Conservation (phyloP, 164 flowering plant species). For the Warburgia ugandensis region DNA sequence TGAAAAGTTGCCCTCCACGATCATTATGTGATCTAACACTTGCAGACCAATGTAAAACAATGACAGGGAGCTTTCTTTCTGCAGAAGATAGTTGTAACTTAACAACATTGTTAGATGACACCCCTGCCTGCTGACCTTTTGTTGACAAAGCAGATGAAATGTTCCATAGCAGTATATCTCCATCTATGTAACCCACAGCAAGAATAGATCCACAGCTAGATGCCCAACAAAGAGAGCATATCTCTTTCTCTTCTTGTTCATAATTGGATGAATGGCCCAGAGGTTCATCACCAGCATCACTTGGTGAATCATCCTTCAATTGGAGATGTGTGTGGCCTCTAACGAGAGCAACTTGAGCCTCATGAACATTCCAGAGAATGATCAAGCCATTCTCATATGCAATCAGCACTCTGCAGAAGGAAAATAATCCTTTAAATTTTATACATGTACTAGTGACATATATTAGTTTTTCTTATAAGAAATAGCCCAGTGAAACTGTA, state of each 20-base stretch:
- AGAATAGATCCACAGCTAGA: conserved; percentile 71
- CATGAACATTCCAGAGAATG: conserved; percentile 75
- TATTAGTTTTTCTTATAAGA: too few relatives aligned
- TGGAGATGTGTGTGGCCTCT: conserved; percentile 73
- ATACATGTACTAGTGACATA: too few relatives aligned
- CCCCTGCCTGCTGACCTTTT: conserved; percentile 32
- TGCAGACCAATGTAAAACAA: conserved; percentile 68
- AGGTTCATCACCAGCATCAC: conserved; percentile 16
- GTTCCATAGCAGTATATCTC: conserved; percentile 86
- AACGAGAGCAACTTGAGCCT: conserved; percentile 41
- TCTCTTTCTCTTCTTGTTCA: conserved; percentile 66
- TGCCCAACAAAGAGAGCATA: conserved; percentile 91
- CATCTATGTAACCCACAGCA: conserved; percentile 90
- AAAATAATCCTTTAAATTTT: not conserved
- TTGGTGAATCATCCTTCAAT: conserved; percentile 37
- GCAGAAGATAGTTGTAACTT: conserved; percentile 70
- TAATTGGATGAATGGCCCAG: conserved; percentile 22
- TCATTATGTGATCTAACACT: conserved; percentile 28
- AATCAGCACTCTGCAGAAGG: conserved; percentile 59
- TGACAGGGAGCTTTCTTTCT: conserved; percentile 75
- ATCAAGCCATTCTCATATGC: conserved; percentile 74
- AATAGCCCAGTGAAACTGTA: not conserved
- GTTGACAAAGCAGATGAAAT: conserved; percentile 30
- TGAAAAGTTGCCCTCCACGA: conserved; percentile 54
- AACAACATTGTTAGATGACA: conserved; percentile 45